Conservation (phyloP, 202 grass and related monocot genomes). For the Bolboschoenoplectus hybrid region DNA sequence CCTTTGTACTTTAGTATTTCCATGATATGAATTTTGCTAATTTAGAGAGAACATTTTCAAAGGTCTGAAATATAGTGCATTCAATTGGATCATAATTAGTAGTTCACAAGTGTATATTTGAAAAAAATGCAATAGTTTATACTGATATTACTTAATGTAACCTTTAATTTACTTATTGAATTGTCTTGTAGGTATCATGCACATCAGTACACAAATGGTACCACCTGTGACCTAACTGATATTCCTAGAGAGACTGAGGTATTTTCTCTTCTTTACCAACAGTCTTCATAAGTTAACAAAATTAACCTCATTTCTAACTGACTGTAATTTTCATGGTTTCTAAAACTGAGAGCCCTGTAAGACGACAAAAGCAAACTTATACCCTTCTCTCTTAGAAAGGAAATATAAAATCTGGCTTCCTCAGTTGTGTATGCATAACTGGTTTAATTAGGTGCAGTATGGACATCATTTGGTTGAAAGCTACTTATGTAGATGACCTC, state of each 20-base stretch:
- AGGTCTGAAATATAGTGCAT: slow-evolving; percentile 17
- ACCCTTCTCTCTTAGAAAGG: not conserved
- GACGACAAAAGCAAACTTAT: slow-evolving; percentile 17
- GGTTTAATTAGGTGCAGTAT: not conserved
- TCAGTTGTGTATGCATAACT: not conserved
- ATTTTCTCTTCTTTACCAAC: slow-evolving; percentile 15
- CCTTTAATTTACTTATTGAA: slow-evolving; percentile 2
- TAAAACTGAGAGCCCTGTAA: not conserved
- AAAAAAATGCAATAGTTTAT: slow-evolving; percentile 9
- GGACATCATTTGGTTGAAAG: not conserved
- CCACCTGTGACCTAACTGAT: slow-evolving; percentile 83
- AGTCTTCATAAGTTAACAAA: slow-evolving; percentile 8
- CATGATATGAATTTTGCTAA: not conserved
- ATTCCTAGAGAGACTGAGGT: slow-evolving; percentile 83
- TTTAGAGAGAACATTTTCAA: not conserved
- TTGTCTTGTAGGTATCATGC: slow-evolving; percentile 77
- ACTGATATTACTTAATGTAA: slow-evolving; percentile 6
- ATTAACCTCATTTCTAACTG: not conserved
- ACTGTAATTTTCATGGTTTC: not conserved
- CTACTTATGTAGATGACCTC: not conserved
- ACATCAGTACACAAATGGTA: slow-evolving; percentile 87
- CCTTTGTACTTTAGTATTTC: not conserved
- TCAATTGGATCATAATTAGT: slow-evolving; percentile 1
- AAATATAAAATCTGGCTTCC: not conserved
- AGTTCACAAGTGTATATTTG: not conserved